Conservation (phyloP, 768 basidiomycete species). For the Mycena albidolilacea region DNA sequence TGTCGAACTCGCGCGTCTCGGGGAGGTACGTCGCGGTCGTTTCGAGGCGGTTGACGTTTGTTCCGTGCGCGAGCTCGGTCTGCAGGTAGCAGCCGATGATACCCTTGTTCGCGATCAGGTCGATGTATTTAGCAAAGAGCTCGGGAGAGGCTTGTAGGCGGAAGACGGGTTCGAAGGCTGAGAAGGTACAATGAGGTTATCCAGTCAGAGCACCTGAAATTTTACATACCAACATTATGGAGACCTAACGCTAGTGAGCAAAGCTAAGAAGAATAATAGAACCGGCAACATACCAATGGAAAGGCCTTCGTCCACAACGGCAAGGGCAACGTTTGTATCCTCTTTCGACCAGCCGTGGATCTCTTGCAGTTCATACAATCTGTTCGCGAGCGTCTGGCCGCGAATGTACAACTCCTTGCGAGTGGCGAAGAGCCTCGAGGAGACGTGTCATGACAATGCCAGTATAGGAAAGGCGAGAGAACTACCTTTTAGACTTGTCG, state of each 20-base stretch:
- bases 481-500: constrained; percentile 69
- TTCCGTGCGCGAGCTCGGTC: constrained; percentile 86
- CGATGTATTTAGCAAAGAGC: constrained; percentile 67
- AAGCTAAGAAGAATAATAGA: not conserved
- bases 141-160: constrained; percentile 70
- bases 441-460: not conserved
- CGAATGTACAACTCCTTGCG: constrained; percentile 72
- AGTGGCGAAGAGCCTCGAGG: constrained; percentile 68
- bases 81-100: constrained; percentile 83
- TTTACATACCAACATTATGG: constrained; percentile 54
- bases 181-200: constrained; percentile 20
- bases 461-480: not conserved
- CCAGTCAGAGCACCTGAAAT: constrained; percentile 12
- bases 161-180: constrained; percentile 81
- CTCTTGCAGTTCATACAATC: constrained; percentile 72
- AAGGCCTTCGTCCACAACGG: constrained; percentile 65
- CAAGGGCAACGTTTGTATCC: constrained; percentile 63
- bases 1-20: constrained; percentile 76
- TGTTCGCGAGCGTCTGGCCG: constrained; percentile 67
- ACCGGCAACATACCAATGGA: constrained; percentile 59
- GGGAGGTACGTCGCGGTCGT: constrained; percentile 85
- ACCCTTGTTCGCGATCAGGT: constrained; percentile 65
- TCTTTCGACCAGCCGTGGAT: constrained; percentile 66
- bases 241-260: constrained; percentile 32
- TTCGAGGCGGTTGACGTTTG: constrained; percentile 77